Conservation (phyloP, 2,329 filamentous ascomycete genomes). For the Cercospora canescens region DNA sequence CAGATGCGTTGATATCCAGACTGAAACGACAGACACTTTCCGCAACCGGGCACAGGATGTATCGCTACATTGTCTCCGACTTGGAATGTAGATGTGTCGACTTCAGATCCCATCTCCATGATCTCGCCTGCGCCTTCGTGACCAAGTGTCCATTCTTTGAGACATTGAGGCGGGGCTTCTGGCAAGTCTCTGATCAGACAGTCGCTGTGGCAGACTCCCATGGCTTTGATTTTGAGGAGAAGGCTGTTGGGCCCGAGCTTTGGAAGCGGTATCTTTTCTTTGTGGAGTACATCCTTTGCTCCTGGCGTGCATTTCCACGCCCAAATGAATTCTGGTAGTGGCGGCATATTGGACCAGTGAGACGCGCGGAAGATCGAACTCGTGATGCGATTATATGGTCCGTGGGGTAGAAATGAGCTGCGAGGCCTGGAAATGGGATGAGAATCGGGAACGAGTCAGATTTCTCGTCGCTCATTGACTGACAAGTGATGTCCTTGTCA, state of each 20-base stretch:
- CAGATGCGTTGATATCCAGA: slow-evolving; percentile 43
- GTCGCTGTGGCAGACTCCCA: slow-evolving; percentile 39
- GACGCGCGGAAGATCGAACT: neutral
- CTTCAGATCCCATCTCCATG: slow-evolving; percentile 18
- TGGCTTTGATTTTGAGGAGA: slow-evolving; percentile 37
- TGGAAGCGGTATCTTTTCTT: slow-evolving; percentile 35
- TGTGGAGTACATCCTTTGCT: slow-evolving; percentile 32
- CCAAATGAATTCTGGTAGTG: slow-evolving; percentile 5
- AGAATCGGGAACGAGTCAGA: neutral
- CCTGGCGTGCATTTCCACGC: slow-evolving; percentile 12
- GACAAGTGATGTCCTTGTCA: neutral
- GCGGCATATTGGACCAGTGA: neutral
- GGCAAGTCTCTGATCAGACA: slow-evolving; percentile 34
- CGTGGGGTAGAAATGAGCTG: neutral
- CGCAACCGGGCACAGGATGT: slow-evolving; percentile 40
- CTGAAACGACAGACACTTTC: slow-evolving; percentile 42
- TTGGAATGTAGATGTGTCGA: slow-evolving; percentile 9
- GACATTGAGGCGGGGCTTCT: slow-evolving; percentile 10
- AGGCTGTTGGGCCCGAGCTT: slow-evolving; percentile 28
- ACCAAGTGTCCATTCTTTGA: slow-evolving; percentile 22
- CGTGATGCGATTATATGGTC: neutral
- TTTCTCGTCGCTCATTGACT: neutral
- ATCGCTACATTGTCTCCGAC: slow-evolving; percentile 37
- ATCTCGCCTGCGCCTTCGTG: slow-evolving; percentile 29
- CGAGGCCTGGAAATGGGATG: neutral